These are phyloP conservation scores for Solanum arcanum DNA, from an alignment of 257 asterid species.

Conservation along the genomic window DNA sequence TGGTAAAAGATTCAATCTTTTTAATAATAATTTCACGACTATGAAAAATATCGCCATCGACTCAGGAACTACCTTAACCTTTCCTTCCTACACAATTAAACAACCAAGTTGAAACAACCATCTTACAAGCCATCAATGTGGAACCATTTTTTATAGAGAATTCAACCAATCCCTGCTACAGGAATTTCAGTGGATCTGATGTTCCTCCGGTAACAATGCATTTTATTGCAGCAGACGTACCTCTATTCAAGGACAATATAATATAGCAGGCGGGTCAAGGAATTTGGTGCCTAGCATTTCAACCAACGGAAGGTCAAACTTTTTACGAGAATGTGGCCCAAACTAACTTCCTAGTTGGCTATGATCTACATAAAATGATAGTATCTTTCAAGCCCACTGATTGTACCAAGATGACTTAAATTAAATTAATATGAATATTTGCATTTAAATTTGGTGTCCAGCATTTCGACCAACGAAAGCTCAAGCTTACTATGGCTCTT, in stretches of 20 bases:
- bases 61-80: not conserved
- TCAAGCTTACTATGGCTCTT: too few relatives aligned
- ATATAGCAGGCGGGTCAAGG: not conserved
- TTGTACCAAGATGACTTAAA: not conserved
- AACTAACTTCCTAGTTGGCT: not conserved
- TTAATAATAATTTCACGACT: not conserved
- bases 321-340: not conserved
- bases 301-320: not conserved
- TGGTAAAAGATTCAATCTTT: not conserved
- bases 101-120: not conserved
- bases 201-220: not conserved
- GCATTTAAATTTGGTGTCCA: too few relatives aligned
- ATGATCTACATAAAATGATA: not conserved
- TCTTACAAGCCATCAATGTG: not conserved
- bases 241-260: not conserved
- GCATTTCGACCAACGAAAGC: too few relatives aligned
- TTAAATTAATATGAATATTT: not conserved
- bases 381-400: not conserved
- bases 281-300: not conserved
- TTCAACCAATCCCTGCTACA: not conserved
- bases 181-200: not conserved
- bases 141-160: not conserved
- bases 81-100: not conserved
- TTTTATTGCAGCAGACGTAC: too few relatives aligned
- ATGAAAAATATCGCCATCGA: not conserved